Evolutionary conservation across 345 rosid species (phyloP).

Genomic region (Triadica sebifera): DNA sequence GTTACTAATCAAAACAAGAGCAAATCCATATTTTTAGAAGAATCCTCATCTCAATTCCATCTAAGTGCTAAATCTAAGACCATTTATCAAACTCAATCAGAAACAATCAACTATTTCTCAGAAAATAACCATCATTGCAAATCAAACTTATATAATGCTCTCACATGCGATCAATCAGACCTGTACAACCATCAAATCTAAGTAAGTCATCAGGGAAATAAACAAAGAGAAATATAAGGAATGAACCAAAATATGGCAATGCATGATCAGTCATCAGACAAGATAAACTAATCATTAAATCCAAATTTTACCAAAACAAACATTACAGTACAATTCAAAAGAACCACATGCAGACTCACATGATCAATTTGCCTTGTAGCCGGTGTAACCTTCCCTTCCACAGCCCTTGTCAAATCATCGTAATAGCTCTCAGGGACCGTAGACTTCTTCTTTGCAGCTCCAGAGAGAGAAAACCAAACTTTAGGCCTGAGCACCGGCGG

Average conservation of each 20-base stretch:
- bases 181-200: slow-evolving; percentile 2
- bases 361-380: slow-evolving; percentile 98
- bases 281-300: slow-evolving; percentile 12
- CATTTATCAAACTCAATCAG: background rate
- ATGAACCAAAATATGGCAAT: background rate
- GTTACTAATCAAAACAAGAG: background rate
- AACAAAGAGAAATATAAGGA: background rate
- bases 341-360: slow-evolving; percentile 49
- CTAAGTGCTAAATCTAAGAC: background rate
- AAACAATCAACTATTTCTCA: background rate
- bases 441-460: slow-evolving; percentile 99
- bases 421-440: slow-evolving; percentile 97
- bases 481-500: slow-evolving; percentile 95
- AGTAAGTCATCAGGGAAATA: background rate
- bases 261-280: background rate
- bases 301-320: background rate
- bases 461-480: slow-evolving; percentile 98
- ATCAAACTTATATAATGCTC: background rate
- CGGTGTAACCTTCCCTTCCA: slow-evolving; percentile 88
- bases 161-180: background rate
- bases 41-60: background rate
- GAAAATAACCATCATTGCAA: background rate
- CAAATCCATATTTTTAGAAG: background rate
- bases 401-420: slow-evolving; percentile 79
- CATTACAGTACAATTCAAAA: background rate